These are phyloP conservation scores for Emiliania huxleyi DNA, from an alignment of 78 protist species.

Conservation along the genomic window DNA sequence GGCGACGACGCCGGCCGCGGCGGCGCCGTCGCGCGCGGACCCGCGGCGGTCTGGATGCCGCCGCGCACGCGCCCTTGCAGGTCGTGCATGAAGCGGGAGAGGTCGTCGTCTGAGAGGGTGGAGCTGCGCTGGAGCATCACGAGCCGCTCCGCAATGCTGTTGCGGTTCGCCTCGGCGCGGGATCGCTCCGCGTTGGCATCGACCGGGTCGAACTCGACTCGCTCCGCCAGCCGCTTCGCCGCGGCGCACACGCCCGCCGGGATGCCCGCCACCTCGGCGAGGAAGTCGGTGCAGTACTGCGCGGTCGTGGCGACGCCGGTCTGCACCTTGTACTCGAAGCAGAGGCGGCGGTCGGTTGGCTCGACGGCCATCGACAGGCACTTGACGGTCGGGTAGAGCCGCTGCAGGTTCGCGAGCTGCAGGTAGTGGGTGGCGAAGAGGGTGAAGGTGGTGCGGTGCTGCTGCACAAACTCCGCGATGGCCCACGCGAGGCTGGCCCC, in stretches of 20 bases:
- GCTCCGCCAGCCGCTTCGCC: background rate
- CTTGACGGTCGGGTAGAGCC: background rate
- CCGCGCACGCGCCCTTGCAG: background rate
- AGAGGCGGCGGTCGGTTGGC: background rate
- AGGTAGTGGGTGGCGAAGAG: conserved; percentile 60
- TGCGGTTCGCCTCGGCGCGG: background rate
- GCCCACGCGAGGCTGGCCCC: conserved; percentile 59
- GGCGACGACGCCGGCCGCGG: too few species aligned
- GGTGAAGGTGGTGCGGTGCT: background rate
- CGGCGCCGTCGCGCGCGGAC: too few species aligned
- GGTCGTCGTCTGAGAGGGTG: background rate
- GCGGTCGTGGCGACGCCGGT: background rate
- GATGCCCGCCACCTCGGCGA: background rate
- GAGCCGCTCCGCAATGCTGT: background rate
- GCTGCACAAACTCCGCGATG: conserved; percentile 18
- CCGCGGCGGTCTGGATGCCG: too few species aligned
- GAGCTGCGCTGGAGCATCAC: background rate
- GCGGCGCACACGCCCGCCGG: background rate
- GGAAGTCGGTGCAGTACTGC: background rate
- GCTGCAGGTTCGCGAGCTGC: background rate
- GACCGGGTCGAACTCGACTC: background rate
- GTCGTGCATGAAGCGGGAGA: background rate
- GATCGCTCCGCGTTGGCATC: background rate
- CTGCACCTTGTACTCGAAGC: background rate
- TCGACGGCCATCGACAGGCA: background rate